phyloP scores from a whole-genome alignment of 2,329 filamentous ascomycete genomes.

The Colletotrichum sp. region DNA sequence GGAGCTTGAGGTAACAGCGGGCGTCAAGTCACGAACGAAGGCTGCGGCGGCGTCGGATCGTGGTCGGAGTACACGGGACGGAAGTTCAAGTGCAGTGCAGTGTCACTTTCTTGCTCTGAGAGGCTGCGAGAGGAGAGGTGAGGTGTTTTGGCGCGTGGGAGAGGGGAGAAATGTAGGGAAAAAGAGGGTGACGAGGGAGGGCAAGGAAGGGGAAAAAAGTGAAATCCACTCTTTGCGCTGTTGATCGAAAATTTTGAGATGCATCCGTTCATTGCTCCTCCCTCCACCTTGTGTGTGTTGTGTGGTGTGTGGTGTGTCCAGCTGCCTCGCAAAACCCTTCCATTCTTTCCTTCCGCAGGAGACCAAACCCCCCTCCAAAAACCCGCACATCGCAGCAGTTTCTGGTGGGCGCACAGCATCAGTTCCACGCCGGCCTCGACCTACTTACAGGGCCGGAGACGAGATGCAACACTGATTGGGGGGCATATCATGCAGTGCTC shows the following conservation, averaged over 20 bases:
- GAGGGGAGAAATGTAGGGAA: neutral
- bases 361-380: neutral
- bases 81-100: neutral
- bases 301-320: neutral
- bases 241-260: conserved; percentile 19
- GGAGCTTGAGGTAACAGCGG: neutral
- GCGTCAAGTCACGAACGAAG: conserved; percentile 1
- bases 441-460: neutral
- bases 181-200: neutral
- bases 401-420: conserved; percentile 12
- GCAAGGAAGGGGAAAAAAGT: neutral
- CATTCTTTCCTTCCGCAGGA: neutral
- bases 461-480: conserved; percentile 7
- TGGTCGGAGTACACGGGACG: neutral
- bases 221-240: conserved; percentile 6
- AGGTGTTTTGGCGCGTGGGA: neutral
- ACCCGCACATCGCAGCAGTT: neutral
- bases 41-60: neutral
- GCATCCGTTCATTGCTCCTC: conserved; percentile 3
- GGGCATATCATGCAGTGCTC: neutral
- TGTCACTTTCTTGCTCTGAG: neutral
- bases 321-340: neutral
- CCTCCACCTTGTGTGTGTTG: neutral
- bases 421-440: neutral
- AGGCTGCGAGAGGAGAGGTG: neutral